Evolutionary conservation across 2,329 filamentous ascomycete species (phyloP), one percentile per base, ranked within the genome.

Genomic region (Aspergillus flavus): DNA sequence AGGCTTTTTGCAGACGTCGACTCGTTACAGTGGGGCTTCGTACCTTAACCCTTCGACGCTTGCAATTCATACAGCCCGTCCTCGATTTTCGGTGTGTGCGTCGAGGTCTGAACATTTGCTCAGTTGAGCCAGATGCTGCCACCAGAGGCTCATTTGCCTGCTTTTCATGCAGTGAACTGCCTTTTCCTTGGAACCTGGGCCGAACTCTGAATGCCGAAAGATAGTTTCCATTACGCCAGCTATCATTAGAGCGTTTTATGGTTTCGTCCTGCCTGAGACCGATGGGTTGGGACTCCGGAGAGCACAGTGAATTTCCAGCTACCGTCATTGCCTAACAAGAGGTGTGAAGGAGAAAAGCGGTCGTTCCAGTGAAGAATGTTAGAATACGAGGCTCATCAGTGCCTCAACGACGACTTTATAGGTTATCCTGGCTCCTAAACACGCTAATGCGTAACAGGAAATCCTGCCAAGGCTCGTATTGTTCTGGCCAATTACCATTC

Each of bases 21-120:
- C 30, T 32, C 5, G 30, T 12, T 16, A 4, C 3, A 4, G 14
- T 39, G 11, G 6, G 23, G 2, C 7, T n/a, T 39, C 5, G 9
- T 21, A 36, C 30, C 7, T 58, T 58, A 21, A 58, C 30, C 12
- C 43, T 45, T 4, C 57, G 57, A 21, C 28, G 30, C 21, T 58
- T 58, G 23, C 57, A 58, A 9, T 12, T 58, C 3, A 21, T 21
- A 36, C 57, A 58, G 14, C 57, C 57, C 1, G 28, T 39, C 21
- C 57, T 28, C 11, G 57, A 58, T 14, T 58, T 58, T 19, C 43
- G 45, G 23, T 58, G 57, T 7, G 57, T 6, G 2, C 57, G 57
- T 50, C 57, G 57, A 5, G 46, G 12, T 7, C 6, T 26, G 19
- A 19, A 50, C 6, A 28, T 26, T 5, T 30, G 14, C 14, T 4